These are phyloP conservation scores for Flaveria bidentis DNA, from an alignment of 129 eudicot species.

Conservation along the genomic window DNA sequence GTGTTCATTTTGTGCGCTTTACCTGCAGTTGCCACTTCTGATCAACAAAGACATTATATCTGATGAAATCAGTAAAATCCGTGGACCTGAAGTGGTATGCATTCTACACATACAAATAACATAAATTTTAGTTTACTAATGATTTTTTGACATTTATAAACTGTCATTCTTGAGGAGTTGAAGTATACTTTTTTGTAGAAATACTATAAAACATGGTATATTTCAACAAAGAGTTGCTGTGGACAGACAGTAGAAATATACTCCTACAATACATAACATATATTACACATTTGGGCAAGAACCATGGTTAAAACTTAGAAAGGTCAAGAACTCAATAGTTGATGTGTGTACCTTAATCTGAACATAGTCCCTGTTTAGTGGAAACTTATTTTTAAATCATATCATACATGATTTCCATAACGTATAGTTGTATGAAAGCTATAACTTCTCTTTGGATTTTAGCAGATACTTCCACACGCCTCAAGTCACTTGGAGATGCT, in stretches of 20 bases:
- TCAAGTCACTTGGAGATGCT: slow-evolving; percentile 70
- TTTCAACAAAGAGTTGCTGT: not conserved
- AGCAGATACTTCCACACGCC: slow-evolving; percentile 46
- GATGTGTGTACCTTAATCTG: not conserved
- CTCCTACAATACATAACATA: not conserved
- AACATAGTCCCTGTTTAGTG: not conserved
- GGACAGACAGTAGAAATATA: not conserved
- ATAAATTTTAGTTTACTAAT: not conserved
- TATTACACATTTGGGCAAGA: not conserved
- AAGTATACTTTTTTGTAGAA: not conserved
- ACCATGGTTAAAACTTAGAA: slow-evolving; percentile 4
- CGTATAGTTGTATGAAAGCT: not conserved
- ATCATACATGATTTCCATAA: not conserved
- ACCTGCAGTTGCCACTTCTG: slow-evolving; percentile 82
- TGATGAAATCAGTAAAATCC: slow-evolving; percentile 62
- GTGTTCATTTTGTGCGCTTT: not conserved
- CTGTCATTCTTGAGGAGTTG: not conserved
- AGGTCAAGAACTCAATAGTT: not conserved
- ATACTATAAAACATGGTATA: slow-evolving; percentile 2
- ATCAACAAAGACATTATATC: slow-evolving; percentile 53
- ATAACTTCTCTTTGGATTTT: slow-evolving; percentile 12
- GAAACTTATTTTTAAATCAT: not conserved
- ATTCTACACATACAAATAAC: slow-evolving; percentile 2
- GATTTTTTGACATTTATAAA: slow-evolving; percentile 1
- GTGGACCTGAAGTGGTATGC: slow-evolving; percentile 61